Evolutionary conservation across 768 basidiomycete genomes (phyloP).

Genomic region (Collybia nuda): DNA sequence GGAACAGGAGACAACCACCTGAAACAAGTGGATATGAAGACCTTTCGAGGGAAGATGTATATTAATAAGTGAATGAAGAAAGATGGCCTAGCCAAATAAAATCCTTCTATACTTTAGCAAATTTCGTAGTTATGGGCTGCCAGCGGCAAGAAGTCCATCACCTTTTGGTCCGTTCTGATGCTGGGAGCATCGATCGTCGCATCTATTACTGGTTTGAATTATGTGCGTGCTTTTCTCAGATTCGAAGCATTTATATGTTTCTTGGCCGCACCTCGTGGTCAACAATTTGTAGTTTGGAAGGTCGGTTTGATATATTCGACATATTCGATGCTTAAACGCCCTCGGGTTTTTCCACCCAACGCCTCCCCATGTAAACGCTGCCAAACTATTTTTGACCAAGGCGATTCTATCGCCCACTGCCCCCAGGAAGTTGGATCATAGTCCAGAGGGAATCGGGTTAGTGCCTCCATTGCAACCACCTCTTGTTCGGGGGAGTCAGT

Average conservation of each 20-base stretch:
- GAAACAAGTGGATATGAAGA: too few species aligned
- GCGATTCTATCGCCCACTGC: conserved; percentile 9
- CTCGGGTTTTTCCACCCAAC: neutral
- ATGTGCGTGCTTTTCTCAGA: conserved; percentile 24
- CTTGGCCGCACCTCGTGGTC: conserved; percentile 6
- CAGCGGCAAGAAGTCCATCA: too few species aligned
- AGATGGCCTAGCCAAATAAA: too few species aligned
- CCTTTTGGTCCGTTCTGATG: too few species aligned
- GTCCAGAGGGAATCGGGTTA: conserved; percentile 5
- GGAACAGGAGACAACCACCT: too few species aligned
- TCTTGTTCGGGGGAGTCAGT: conserved; percentile 2
- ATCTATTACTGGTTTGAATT: too few species aligned
- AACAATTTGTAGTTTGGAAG: neutral
- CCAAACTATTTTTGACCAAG: conserved; percentile 15
- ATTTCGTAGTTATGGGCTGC: too few species aligned
- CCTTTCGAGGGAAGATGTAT: too few species aligned
- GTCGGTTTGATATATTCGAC: conserved; percentile 7
- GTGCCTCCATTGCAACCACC: neutral
- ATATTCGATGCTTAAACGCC: conserved; percentile 9
- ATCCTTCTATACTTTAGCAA: too few species aligned
- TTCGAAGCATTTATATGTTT: conserved; percentile 54
- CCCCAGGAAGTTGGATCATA: conserved; percentile 12
- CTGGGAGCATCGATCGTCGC: too few species aligned
- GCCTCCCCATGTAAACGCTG: conserved; percentile 4
- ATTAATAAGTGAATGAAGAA: too few species aligned